Conservation (phyloP, 2,329 filamentous ascomycete species). For the Pleurostoma richardsiae region DNA sequence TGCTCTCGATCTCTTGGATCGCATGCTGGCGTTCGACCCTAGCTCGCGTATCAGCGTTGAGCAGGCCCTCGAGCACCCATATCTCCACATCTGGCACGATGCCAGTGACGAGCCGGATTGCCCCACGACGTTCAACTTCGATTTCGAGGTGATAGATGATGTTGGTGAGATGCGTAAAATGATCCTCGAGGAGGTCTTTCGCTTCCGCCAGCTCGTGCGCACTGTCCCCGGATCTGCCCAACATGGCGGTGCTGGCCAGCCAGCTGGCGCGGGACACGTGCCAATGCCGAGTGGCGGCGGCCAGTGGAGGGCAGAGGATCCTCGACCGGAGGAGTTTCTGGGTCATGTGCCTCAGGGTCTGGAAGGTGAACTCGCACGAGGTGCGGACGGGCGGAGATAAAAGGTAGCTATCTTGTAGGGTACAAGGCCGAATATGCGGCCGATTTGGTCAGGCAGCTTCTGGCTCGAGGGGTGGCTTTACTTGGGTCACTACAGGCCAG, state of each 20-base stretch:
- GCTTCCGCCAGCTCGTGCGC: conserved; percentile 66
- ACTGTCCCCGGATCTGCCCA: conserved; percentile 37
- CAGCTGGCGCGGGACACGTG: conserved; percentile 34
- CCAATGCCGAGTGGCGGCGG: conserved; percentile 45
- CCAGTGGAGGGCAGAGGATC: conserved; percentile 57
- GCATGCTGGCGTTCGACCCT: conserved; percentile 96
- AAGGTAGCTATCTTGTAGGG: neutral
- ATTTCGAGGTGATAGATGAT: conserved; percentile 96
- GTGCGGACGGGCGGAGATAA: conserved; percentile 44
- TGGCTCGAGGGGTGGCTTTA: no score
- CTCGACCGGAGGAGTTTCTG: conserved; percentile 54
- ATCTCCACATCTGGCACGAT: conserved; percentile 98
- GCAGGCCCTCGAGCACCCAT: conserved; percentile 90
- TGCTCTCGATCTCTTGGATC: conserved; percentile 89
- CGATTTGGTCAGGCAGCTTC: no score
- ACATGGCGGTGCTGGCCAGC: conserved; percentile 20
- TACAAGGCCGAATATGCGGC: no score
- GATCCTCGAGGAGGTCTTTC: conserved; percentile 91
- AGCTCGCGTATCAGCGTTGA: conserved; percentile 91
- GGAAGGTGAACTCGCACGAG: conserved; percentile 55
- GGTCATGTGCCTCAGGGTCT: conserved; percentile 40
- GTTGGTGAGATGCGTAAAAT: conserved; percentile 93
- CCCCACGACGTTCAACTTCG: conserved; percentile 93
- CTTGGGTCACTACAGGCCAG: no score
- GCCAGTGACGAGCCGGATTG: conserved; percentile 92